Evolutionary conservation across 2,329 filamentous ascomycete species (phyloP).

Genomic region (Cladosporium sp.): DNA sequence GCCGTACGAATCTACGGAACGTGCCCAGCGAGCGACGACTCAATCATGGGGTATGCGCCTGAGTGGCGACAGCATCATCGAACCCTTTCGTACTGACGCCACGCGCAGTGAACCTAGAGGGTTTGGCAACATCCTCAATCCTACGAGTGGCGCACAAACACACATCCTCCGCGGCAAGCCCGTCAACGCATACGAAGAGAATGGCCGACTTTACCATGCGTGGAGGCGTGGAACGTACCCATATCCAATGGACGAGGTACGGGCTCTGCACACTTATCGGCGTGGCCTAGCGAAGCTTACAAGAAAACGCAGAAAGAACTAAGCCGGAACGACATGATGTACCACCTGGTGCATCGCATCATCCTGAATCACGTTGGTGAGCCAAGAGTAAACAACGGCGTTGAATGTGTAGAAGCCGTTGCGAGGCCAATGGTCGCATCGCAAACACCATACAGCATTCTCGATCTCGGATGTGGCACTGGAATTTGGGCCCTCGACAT

Average conservation of each 20-base stretch:
- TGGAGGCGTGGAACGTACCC: constrained; percentile 8
- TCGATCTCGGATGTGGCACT: constrained; percentile 76
- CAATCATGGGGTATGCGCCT: constrained; percentile 4
- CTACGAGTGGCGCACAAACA: not conserved
- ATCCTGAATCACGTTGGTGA: not conserved
- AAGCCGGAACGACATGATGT: constrained; percentile 14
- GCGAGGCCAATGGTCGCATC: constrained; percentile 1
- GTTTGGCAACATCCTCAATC: constrained; percentile 7
- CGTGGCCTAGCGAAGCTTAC: not conserved
- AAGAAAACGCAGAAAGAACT: constrained; percentile 8
- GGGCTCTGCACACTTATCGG: not conserved
- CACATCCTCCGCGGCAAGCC: not conserved
- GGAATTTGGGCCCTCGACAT: constrained; percentile 90
- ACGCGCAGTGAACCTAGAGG: constrained; percentile 6
- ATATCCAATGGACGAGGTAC: constrained; percentile 13
- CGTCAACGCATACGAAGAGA: constrained; percentile 5
- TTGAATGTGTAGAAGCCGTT: not conserved
- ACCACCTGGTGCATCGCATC: constrained; percentile 11
- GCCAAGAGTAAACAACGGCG: not conserved
- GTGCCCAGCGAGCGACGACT: not conserved
- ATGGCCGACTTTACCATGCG: constrained; percentile 7
- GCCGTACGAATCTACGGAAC: not conserved
- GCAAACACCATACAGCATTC: constrained; percentile 43
- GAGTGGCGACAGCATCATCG: not conserved
- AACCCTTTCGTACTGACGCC: not conserved